phyloP scores from a whole-genome alignment of 2,329 filamentous ascomycete genomes.

The Aureobasidium subglaciale region DNA sequence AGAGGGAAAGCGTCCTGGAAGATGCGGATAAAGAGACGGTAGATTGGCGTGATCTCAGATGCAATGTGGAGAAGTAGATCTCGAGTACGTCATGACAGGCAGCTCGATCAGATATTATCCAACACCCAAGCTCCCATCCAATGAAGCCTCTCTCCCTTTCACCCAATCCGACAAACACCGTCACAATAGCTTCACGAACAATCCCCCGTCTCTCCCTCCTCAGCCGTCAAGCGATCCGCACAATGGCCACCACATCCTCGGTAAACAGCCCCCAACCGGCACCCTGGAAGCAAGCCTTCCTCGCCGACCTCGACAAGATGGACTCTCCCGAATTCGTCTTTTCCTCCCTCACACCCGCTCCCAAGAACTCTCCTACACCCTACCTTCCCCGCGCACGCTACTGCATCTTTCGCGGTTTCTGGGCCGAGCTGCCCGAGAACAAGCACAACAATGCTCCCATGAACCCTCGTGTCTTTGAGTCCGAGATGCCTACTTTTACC shows the following conservation, averaged over 20 bases:
- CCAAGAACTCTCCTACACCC: conserved; percentile 33
- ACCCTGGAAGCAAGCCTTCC: conserved; percentile 47
- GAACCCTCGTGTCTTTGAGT: conserved; percentile 66
- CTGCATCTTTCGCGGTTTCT: conserved; percentile 82
- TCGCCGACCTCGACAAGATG: conserved; percentile 43
- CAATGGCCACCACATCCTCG: conserved; percentile 40
- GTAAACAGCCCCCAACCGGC: conserved; percentile 33
- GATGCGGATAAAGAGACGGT: not conserved
- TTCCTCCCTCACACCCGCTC: conserved; percentile 41
- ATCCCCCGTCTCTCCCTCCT: conserved; percentile 33
- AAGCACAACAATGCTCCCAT: conserved; percentile 63
- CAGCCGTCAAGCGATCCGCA: conserved; percentile 27
- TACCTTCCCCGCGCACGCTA: conserved; percentile 58
- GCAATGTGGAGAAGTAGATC: conserved; percentile 6
- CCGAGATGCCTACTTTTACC: conserved; percentile 74
- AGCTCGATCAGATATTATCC: not conserved
- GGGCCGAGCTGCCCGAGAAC: conserved; percentile 64
- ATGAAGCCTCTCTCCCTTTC: too few species aligned
- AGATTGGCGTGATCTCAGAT: not conserved
- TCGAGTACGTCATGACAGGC: conserved; percentile 5
- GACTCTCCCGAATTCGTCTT: conserved; percentile 45
- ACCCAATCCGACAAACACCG: too few species aligned
- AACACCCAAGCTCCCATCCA: not conserved
- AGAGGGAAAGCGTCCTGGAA: not conserved
- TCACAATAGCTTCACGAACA: conserved; percentile 34